These are phyloP conservation scores for Kandelia obovata DNA, from an alignment of 345 rosid species.

Conservation along the genomic window DNA sequence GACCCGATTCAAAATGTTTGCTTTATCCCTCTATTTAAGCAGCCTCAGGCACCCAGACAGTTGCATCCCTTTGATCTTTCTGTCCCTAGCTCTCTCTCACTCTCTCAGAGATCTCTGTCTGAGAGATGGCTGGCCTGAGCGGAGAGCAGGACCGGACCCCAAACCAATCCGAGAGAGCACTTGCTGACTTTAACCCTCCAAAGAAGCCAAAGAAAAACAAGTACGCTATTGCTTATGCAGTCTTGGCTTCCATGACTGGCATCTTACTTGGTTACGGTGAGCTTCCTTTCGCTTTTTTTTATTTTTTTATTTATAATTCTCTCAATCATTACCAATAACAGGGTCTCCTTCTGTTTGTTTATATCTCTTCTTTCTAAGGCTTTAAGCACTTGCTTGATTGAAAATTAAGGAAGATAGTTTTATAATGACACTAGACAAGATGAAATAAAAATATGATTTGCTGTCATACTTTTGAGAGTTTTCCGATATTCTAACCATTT, in stretches of 20 bases:
- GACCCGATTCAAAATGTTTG: too few relatives aligned
- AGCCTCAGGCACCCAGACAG: too few relatives aligned
- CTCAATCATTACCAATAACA: background rate
- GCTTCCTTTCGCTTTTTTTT: background rate
- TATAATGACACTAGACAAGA: too few relatives aligned
- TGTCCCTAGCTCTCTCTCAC: background rate
- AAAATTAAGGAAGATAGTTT: too few relatives aligned
- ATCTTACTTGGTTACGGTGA: conserved; percentile 79
- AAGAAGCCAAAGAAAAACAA: conserved; percentile 55
- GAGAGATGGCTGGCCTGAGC: conserved; percentile 12
- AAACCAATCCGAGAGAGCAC: conserved; percentile 15
- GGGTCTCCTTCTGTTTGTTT: background rate
- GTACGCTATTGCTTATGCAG: conserved; percentile 64
- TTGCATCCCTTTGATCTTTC: background rate
- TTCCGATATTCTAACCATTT: too few relatives aligned
- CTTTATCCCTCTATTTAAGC: too few relatives aligned
- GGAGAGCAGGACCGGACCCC: conserved; percentile 9
- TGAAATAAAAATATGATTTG: too few relatives aligned
- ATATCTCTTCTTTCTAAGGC: too few relatives aligned
- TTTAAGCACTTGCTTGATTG: too few relatives aligned
- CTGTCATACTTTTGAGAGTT: too few relatives aligned
- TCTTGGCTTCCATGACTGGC: conserved; percentile 77
- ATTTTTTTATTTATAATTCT: background rate
- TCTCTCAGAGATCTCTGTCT: background rate
- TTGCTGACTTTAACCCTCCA: conserved; percentile 41